Evolutionary conservation across 2,329 filamentous ascomycete species (phyloP), one percentile per base, ranked within the genome.

Genomic region (Amauroascus verrucosus): DNA sequence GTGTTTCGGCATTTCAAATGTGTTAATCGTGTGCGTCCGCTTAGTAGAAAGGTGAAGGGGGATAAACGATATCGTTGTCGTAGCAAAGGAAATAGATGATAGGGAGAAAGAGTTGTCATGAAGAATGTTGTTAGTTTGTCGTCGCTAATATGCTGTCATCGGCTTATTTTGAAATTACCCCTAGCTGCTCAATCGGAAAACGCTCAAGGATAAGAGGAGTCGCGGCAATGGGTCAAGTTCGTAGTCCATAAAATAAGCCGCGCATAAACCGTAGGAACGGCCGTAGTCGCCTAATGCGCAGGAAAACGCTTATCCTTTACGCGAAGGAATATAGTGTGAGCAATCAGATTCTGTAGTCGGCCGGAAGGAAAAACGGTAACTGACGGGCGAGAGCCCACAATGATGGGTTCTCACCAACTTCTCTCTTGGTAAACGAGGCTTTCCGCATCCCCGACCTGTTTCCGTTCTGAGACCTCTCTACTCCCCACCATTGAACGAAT

Each of bases 381-480:
- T 41, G 30, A 46, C 41, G 50, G 50, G 50, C 50, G 50, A 52
- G 50, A 52, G 50, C 50, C 50, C 50, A 52, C 50, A 46, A 32
- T 33, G 2, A 45, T 52, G 50, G 50, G 50, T 53, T 53, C 51
- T 53, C 51, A 53, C 51, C 51, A 53, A 48, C 55, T 60, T 56
- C 61, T 59, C 59, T 71, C 74, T 37, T 73, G 73, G 63, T 86
- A 83, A 62, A 91, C 77, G 75, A 89, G 78, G 65, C 81, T 82
- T 71, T 88, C 87, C 53, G 84, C 84, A 73, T 96, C 90, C 58
- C 89, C 90, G 53, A 95, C 90, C 72, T 96, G 90, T 70, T 86
- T 85, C 60, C 90, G 78, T 73, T 91, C 88, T 55, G 86, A 87
- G 56, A 96, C 78, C 71, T 95, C 90, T 58, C 81, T 73, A 60